Evolutionary conservation across 495 filamentous ascomycete genomes (phyloP), one percentile per base, ranked within the genome.

Genomic region (Jackrogersella minutella): DNA sequence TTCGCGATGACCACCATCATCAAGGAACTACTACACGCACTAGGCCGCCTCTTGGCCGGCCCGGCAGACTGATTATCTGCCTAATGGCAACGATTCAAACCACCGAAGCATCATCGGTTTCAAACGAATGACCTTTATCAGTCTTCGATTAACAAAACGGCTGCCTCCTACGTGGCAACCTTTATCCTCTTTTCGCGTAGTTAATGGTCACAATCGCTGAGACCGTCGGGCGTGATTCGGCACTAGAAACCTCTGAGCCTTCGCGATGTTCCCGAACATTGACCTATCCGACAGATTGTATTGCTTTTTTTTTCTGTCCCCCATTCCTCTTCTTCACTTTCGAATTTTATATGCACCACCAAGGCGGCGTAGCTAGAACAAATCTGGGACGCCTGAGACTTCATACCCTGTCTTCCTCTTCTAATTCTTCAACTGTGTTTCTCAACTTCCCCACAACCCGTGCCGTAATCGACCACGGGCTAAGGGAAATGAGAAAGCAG

Each of bases 361-460:
- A 53, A 30, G 26, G 26, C 37, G 46, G 49, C 49, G 47, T 41
- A 40, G 56, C 17, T 24, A 26, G 21, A 50, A 53, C 34, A 37
- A 28, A 8, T 34, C 37, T 26, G 30, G 43, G 39, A 64, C 21
- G 55, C 50, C 53, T 50, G 26, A 58, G 33, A 54, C 17, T 13
- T n/a, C 7, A 14, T 69, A 39, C 28, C 53, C 11, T 41, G 14
- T 51, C 34, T 52, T 33, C 21, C 31, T 11, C 52, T 40, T 17
- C 7, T 1, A 54, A 30, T 41, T 37, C 19, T 47, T 51, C 43
- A 51, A 56, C 50, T 64, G 56, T 46, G 56, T 65, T 69, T 65
- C 50, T 69, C 66, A 31, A 62, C 66, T 69, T 69, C 57, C 31
- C 61, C 57, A 58, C 55, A 61, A 30, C 19, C 37, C 37, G 13